phyloP scores from a whole-genome alignment of 148 eudicot species.

The Salicornia ramosissima region DNA sequence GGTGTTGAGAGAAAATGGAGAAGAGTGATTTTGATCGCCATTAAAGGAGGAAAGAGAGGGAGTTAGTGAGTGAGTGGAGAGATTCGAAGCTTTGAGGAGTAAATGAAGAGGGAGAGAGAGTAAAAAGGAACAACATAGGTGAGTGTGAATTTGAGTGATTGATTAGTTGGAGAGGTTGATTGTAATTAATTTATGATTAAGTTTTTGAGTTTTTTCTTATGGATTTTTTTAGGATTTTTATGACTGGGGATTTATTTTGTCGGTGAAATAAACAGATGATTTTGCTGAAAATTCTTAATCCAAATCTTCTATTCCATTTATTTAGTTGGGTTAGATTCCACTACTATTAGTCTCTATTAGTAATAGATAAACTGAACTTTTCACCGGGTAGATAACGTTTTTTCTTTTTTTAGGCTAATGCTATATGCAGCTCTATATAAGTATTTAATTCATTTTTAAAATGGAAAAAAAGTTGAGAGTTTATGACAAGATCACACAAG shows the following conservation, averaged over 20 bases:
- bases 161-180: slow-evolving; percentile 8
- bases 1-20: slow-evolving; percentile 13
- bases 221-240: neutral
- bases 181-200: neutral
- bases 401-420: too few relatives aligned
- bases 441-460: too few relatives aligned
- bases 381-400: too few relatives aligned
- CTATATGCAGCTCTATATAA: too few relatives aligned
- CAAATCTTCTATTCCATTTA: too few relatives aligned
- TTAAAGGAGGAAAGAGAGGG: slow-evolving; percentile 18
- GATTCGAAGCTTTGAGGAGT: slow-evolving; percentile 46
- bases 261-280: slow-evolving; percentile 34
- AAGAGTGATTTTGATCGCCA: slow-evolving; percentile 25
- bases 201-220: neutral
- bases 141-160: slow-evolving; percentile 9
- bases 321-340: too few relatives aligned
- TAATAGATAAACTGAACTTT: too few relatives aligned
- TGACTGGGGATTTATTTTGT: slow-evolving; percentile 25
- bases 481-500: too few relatives aligned
- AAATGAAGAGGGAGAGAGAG: slow-evolving; percentile 9
- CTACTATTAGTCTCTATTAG: too few relatives aligned
- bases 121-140: too few relatives aligned
- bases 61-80: slow-evolving; percentile 6
- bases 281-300: too few relatives aligned
- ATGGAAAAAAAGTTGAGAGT: too few relatives aligned